Evolutionary conservation across 2,329 filamentous ascomycete genomes (phyloP).

Genomic region (Fusarium secorum): DNA sequence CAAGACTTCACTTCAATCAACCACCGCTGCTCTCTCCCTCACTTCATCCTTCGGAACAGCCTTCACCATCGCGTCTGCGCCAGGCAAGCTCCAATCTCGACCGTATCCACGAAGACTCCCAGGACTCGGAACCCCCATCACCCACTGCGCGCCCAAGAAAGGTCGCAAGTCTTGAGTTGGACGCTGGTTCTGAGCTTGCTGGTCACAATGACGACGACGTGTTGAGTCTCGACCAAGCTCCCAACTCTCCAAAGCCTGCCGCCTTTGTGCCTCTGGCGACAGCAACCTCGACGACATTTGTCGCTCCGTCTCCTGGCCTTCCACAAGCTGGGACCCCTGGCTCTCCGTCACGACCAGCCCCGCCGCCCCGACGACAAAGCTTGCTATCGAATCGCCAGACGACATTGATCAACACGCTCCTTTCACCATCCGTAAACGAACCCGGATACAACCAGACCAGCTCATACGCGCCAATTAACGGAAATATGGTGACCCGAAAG

Average conservation of each 20-base stretch:
- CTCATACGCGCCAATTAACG: slow-evolving; percentile 48
- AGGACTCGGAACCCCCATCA: slow-evolving; percentile 16
- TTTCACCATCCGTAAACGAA: slow-evolving; percentile 39
- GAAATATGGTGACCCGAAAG: slow-evolving; percentile 74
- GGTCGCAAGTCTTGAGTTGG: slow-evolving; percentile 31
- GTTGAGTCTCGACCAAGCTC: slow-evolving; percentile 41
- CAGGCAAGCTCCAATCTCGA: slow-evolving; percentile 39
- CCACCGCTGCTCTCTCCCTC: slow-evolving; percentile 32
- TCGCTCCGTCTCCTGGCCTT: slow-evolving; percentile 35
- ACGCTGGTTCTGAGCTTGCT: slow-evolving; percentile 29
- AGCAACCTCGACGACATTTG: slow-evolving; percentile 53
- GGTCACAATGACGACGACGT: slow-evolving; percentile 40
- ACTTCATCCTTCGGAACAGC: slow-evolving; percentile 26
- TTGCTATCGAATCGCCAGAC: slow-evolving; percentile 51
- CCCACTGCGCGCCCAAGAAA: slow-evolving; percentile 22
- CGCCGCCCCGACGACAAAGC: slow-evolving; percentile 44
- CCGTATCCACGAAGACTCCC: slow-evolving; percentile 39
- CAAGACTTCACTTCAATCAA: slow-evolving; percentile 28
- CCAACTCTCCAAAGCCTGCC: slow-evolving; percentile 31
- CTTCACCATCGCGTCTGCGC: slow-evolving; percentile 32
- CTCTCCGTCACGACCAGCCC: slow-evolving; percentile 32
- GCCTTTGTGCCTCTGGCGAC: slow-evolving; percentile 19
- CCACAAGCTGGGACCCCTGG: slow-evolving; percentile 35
- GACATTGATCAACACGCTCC: slow-evolving; percentile 45
- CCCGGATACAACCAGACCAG: slow-evolving; percentile 26